Evolutionary conservation across 2,329 filamentous ascomycete genomes (phyloP).

Genomic region (Chrysoporthe puriensis): DNA sequence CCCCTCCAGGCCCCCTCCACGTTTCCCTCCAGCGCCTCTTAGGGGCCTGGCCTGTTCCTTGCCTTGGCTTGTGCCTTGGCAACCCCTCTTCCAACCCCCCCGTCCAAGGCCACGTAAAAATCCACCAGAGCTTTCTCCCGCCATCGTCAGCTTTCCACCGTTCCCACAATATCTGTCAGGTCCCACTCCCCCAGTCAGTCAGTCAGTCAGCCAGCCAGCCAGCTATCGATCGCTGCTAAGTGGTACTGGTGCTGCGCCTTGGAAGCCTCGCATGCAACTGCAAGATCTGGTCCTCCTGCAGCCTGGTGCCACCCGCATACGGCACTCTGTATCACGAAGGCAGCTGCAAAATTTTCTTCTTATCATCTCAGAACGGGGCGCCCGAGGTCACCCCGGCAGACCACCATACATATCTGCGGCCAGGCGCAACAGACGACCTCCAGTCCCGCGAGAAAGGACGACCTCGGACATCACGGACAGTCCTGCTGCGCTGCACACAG

Average conservation of each 20-base stretch:
- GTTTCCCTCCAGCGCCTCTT: neutral
- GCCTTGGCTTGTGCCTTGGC: slow-evolving; percentile 1
- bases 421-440: neutral
- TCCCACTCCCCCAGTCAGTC: neutral
- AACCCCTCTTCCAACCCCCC: neutral
- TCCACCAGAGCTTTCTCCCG: neutral
- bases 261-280: slow-evolving; percentile 8
- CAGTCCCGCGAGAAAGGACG: neutral
- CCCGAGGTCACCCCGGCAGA: neutral
- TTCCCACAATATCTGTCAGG: slow-evolving; percentile 16
- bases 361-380: neutral
- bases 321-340: slow-evolving; percentile 23
- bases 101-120: neutral
- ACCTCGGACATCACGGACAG: neutral
- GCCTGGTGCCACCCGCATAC: slow-evolving; percentile 8
- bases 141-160: neutral
- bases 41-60: slow-evolving; percentile 7
- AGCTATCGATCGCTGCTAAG: neutral
- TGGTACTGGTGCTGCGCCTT: slow-evolving; percentile 11
- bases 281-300: slow-evolving; percentile 10
- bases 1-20: neutral
- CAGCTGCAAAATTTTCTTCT: slow-evolving; percentile 19
- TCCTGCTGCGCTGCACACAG: neutral
- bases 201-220: slow-evolving; percentile 1
- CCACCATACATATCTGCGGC: neutral